Evolutionary conservation across 106 monocot genomes (phyloP).

Genomic region (Chionographis japonica): DNA sequence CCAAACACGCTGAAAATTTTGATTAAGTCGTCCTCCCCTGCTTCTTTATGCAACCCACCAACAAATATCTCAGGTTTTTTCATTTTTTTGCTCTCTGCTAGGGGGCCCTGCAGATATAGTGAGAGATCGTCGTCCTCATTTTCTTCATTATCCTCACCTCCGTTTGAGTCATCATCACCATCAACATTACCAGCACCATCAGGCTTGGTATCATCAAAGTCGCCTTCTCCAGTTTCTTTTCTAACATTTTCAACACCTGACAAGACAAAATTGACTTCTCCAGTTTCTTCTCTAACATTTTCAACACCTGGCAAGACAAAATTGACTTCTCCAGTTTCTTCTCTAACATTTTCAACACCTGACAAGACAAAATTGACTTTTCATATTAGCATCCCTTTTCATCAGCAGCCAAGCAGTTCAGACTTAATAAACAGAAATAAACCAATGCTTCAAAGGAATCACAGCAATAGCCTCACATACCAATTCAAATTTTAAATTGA

Average conservation of each 20-base stretch:
- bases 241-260: slow-evolving; percentile 12
- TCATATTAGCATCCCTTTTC: not conserved
- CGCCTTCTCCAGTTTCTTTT: not conserved
- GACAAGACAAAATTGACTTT: not conserved
- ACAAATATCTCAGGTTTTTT: slow-evolving; percentile 53
- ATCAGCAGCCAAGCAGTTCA: not conserved
- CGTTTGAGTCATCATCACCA: not conserved
- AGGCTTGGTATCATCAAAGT: not conserved
- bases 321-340: not conserved
- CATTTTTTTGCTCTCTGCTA: slow-evolving; percentile 18
- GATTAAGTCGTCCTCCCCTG: slow-evolving; percentile 54
- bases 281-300: not conserved
- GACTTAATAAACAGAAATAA: not conserved
- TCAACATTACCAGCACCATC: slow-evolving; percentile 4
- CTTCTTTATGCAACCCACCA: slow-evolving; percentile 50
- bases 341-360: slow-evolving; percentile 11
- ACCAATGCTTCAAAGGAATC: too few relatives aligned
- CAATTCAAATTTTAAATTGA: too few relatives aligned
- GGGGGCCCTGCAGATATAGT: slow-evolving; percentile 4
- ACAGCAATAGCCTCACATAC: not conserved
- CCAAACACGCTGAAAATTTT: slow-evolving; percentile 56
- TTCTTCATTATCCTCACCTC: slow-evolving; percentile 8
- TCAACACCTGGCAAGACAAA: slow-evolving; percentile 6
- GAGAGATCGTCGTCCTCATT: slow-evolving; percentile 24
- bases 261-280: not conserved